Evolutionary conservation across 257 asterid species (phyloP).

Genomic region (Sherardia arvensis): DNA sequence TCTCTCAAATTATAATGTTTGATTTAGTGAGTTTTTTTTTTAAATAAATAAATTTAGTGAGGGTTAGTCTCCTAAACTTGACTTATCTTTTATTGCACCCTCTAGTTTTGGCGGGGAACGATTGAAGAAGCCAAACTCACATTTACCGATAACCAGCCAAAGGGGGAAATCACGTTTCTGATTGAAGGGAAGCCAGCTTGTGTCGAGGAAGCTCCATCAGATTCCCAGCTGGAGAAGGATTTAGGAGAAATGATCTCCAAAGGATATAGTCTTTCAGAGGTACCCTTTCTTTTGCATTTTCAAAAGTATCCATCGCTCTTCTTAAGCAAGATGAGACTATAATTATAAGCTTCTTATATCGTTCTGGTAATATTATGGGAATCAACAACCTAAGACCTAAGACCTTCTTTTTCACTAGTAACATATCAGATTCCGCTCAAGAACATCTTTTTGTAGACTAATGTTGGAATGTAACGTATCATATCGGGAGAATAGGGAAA

Average conservation of each 20-base stretch:
- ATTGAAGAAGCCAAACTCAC: conserved; percentile 63
- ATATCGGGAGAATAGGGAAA: too few species aligned
- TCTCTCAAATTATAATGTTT: not conserved
- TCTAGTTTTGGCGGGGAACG: conserved; percentile 87
- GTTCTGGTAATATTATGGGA: not conserved
- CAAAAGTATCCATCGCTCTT: too few species aligned
- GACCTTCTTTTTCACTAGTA: not conserved
- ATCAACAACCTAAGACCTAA: too few species aligned
- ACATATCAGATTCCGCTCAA: not conserved
- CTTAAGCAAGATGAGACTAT: too few species aligned
- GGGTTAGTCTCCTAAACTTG: not conserved
- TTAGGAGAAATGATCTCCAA: conserved; percentile 54
- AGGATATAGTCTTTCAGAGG: conserved; percentile 85
- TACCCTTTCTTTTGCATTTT: conserved; percentile 29
- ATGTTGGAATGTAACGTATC: too few species aligned
- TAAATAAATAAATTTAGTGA: too few species aligned
- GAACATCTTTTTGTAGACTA: too few species aligned
- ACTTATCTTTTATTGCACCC: not conserved
- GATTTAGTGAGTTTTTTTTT: too few species aligned
- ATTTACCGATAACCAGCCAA: conserved; percentile 56
- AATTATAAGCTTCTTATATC: not conserved
- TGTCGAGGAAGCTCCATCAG: conserved; percentile 47
- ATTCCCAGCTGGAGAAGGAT: conserved; percentile 68
- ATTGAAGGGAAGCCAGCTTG: conserved; percentile 50
- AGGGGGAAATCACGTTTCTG: conserved; percentile 89